phyloP scores from a whole-genome alignment of 2,329 filamentous ascomycete species.

The Falciphora oryzae region DNA sequence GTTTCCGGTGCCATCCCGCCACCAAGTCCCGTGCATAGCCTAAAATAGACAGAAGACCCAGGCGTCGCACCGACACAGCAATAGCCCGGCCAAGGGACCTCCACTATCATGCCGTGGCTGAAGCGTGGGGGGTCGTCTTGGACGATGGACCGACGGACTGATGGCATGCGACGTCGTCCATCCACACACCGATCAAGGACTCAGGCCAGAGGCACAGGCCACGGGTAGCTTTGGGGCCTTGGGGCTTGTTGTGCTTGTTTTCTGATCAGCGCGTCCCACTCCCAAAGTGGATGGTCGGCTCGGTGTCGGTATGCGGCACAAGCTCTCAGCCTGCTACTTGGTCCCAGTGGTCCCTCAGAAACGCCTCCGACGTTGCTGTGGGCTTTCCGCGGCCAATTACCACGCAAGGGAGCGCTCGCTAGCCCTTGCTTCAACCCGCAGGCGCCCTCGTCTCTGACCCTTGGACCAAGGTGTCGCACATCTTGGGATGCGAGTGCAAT shows the following conservation, averaged over 20 bases:
- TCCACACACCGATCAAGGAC: too few species aligned
- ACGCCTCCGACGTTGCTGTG: background rate
- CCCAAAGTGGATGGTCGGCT: background rate
- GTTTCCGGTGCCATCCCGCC: background rate
- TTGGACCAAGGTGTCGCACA: background rate
- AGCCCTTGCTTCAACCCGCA: background rate
- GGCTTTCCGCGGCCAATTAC: background rate
- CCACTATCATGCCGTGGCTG: background rate
- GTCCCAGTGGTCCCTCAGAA: background rate
- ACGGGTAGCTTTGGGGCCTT: too few species aligned
- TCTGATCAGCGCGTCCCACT: too few species aligned
- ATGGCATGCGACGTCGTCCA: background rate
- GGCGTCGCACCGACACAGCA: too few species aligned
- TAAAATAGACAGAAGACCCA: background rate
- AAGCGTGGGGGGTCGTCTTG: background rate
- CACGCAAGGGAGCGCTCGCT: background rate
- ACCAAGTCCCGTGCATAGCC: background rate
- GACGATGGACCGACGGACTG: background rate
- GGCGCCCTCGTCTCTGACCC: background rate
- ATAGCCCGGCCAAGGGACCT: background rate
- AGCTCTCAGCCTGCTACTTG: background rate
- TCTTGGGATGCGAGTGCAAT: background rate
- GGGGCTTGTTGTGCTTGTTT: too few species aligned
- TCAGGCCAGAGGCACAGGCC: too few species aligned
- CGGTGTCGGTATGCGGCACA: background rate